phyloP scores from a whole-genome alignment of 352 stramenopile species.

The Peronospora farinosa region DNA sequence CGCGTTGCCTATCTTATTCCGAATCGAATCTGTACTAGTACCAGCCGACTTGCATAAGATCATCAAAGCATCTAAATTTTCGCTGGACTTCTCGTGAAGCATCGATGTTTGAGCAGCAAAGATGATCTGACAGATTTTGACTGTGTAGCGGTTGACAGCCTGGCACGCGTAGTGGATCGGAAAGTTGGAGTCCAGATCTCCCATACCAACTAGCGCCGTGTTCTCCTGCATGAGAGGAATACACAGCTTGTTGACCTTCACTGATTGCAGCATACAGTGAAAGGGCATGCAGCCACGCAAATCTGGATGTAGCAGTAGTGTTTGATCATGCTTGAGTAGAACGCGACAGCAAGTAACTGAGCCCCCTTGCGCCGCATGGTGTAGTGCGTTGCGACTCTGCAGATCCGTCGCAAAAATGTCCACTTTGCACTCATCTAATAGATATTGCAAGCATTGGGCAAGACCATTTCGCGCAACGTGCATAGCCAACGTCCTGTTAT shows the following conservation, averaged over 20 bases:
- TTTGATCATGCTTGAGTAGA: conserved; percentile 38
- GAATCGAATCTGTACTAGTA: conserved; percentile 1
- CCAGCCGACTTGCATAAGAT: conserved; percentile 40
- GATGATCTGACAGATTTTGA: conserved; percentile 43
- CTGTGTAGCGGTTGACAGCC: conserved; percentile 38
- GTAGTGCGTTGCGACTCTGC: conserved; percentile 44
- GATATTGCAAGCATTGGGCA: conserved; percentile 29
- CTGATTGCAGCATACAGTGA: conserved; percentile 49
- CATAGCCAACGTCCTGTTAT: conserved; percentile 44
- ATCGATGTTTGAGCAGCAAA: conserved; percentile 33
- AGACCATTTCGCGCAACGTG: conserved; percentile 42
- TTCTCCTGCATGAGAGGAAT: conserved; percentile 34
- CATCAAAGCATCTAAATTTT: conserved; percentile 38
- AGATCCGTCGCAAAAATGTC: conserved; percentile 46
- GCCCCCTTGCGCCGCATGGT: conserved; percentile 44
- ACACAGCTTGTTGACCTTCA: conserved; percentile 41
- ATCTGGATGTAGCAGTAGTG: conserved; percentile 48
- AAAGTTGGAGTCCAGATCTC: conserved; percentile 40
- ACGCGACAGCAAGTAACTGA: conserved; percentile 30
- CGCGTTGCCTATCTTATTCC: neutral
- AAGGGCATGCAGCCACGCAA: conserved; percentile 45
- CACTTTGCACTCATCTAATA: conserved; percentile 39
- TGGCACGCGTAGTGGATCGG: conserved; percentile 65
- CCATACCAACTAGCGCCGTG: conserved; percentile 29
- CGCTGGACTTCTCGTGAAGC: conserved; percentile 33